phyloP scores from a whole-genome alignment of 2,329 filamentous ascomycete genomes.

The Claviceps monticola region DNA sequence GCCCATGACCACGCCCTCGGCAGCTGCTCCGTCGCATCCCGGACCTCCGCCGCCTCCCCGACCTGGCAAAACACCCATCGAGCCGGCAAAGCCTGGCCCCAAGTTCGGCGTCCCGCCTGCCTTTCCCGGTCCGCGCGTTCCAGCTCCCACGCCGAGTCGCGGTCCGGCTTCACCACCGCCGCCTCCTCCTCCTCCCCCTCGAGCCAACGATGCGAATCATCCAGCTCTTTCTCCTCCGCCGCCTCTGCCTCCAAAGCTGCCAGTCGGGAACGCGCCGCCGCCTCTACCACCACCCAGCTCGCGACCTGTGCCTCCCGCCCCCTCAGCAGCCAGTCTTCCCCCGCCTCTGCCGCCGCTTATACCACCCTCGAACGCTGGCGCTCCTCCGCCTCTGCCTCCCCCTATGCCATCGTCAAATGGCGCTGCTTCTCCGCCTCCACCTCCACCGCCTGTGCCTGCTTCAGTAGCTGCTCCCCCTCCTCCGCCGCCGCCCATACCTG shows the following conservation, averaged over 20 bases:
- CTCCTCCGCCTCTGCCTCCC: slow-evolving; percentile 16
- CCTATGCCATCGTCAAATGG: not conserved
- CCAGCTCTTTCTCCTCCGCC: slow-evolving; percentile 26
- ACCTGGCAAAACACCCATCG: slow-evolving; percentile 57
- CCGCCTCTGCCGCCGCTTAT: slow-evolving; percentile 24
- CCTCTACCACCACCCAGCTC: slow-evolving; percentile 36
- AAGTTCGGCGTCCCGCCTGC: slow-evolving; percentile 70
- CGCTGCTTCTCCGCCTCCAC: slow-evolving; percentile 18
- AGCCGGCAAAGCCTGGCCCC: slow-evolving; percentile 38
- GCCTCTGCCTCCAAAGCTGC: slow-evolving; percentile 34
- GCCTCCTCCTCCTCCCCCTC: slow-evolving; percentile 32
- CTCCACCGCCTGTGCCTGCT: slow-evolving; percentile 29
- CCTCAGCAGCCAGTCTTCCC: slow-evolving; percentile 25
- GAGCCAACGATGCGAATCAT: slow-evolving; percentile 17
- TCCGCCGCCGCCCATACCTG: slow-evolving; percentile 13
- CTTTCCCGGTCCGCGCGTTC: slow-evolving; percentile 55
- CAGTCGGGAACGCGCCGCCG: slow-evolving; percentile 30
- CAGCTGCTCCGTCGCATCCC: slow-evolving; percentile 6
- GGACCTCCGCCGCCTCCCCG: slow-evolving; percentile 23
- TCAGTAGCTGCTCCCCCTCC: slow-evolving; percentile 18
- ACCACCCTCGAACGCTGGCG: not conserved
- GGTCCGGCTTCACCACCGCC: slow-evolving; percentile 55
- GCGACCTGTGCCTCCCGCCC: slow-evolving; percentile 39
- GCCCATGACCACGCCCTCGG: slow-evolving; percentile 8
- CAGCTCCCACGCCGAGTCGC: slow-evolving; percentile 63